Evolutionary conservation across 2,329 filamentous ascomycete species (phyloP).

Genomic region (Calonectria pseudoreteaudii): DNA sequence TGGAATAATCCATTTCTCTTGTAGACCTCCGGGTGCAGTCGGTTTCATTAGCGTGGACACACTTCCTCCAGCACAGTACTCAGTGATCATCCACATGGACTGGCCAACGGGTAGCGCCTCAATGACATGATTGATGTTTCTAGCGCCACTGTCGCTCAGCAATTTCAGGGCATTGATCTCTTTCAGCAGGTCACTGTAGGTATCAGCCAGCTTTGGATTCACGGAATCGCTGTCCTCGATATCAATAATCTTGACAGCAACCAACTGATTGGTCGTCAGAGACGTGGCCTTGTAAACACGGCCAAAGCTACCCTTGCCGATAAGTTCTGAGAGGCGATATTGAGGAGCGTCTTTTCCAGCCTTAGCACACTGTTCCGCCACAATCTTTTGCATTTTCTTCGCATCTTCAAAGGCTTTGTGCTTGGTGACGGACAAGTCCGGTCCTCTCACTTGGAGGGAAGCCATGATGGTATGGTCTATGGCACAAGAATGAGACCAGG

Average conservation of each 20-base stretch:
- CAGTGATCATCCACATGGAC: constrained; percentile 88
- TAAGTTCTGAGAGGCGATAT: constrained; percentile 78
- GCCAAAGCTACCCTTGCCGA: constrained; percentile 81
- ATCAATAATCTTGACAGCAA: constrained; percentile 86
- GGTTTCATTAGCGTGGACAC: constrained; percentile 79
- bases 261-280: constrained; percentile 62
- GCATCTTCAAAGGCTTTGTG: constrained; percentile 76
- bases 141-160: constrained; percentile 78
- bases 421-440: constrained; percentile 61
- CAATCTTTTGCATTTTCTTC: constrained; percentile 74
- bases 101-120: constrained; percentile 82
- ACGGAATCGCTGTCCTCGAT: constrained; percentile 81
- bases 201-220: constrained; percentile 73
- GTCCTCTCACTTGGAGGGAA: constrained; percentile 56
- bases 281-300: constrained; percentile 76
- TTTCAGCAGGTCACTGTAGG: constrained; percentile 77
- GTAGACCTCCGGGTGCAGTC: constrained; percentile 73
- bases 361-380: constrained; percentile 71
- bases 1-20: constrained; percentile 77
- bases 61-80: constrained; percentile 88
- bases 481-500: constrained; percentile 11
- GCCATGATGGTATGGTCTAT: constrained; percentile 48
- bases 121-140: constrained; percentile 85
- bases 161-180: constrained; percentile 78
- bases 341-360: constrained; percentile 70